Evolutionary conservation across 352 stramenopile species (phyloP), one percentile per base, ranked within the genome.

Genomic region (Achlya hypogyna): DNA sequence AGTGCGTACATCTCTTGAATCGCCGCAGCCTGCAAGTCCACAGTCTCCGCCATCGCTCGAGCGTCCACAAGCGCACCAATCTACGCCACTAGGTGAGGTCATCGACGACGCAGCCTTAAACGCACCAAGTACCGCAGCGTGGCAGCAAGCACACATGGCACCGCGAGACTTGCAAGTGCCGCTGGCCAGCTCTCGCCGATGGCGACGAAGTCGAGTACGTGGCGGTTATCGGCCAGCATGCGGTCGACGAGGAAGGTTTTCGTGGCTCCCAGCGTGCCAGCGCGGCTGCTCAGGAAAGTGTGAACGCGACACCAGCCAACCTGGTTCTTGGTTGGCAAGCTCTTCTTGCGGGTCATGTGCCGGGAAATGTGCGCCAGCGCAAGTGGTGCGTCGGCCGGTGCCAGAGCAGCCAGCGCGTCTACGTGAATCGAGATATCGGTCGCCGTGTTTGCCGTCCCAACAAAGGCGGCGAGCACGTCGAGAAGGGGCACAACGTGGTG

Each of bases 301-400:
- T 67, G 60, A 5, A 67, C 32, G 6, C 60, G 60, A 34, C 60
- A 67, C 60, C 60, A 67, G 14, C 38, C 31, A 5, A 25, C 25
- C 35, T 67, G 60, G 22, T 45, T 12, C 31, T 67, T 56, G 18
- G 23, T 59, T 8, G 25, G 54, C 20, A 49, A 34, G 16, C 27
- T 58, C n/a, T 22, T 35, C 27, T 54, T 56, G 1, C 32, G 20
- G 12, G 6, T 35, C 6, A 67, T 9, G 35, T 59, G 47, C 38
- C 16, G 14, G 5, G 42, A 25, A 34, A 67, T 58, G 1, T 5
- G 8, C 3, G 51, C 38, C 5, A 67, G 51, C 16, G 51, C 34
- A 6, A 34, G 18, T 14, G 27, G 16, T 5, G 47, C 38, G 34
- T 67, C 40, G 9, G 45, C n/a, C 9, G 27, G 40, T 6, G 16